These are phyloP conservation scores for Epichloe sibirici DNA, from an alignment of 2,329 filamentous ascomycete species.

Conservation along the genomic window DNA sequence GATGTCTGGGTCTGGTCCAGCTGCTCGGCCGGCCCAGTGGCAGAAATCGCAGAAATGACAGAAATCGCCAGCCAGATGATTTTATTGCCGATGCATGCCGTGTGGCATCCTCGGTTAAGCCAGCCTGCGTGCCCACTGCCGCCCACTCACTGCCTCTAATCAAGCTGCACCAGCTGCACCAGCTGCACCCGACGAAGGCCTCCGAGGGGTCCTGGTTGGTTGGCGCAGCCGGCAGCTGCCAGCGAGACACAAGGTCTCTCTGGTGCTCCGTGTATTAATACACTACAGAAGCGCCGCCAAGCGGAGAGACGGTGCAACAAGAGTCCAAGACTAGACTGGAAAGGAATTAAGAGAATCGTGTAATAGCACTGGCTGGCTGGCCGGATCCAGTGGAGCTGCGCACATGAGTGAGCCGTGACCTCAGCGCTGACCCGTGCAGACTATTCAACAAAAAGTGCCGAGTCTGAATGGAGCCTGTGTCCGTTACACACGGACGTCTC, in stretches of 20 bases:
- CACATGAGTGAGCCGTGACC: neutral
- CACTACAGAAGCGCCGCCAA: neutral
- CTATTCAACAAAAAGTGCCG: neutral
- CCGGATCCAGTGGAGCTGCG: neutral
- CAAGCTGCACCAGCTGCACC: neutral
- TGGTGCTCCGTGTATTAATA: too few species aligned
- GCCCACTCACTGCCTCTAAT: neutral
- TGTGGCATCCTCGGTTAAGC: conserved; percentile 4
- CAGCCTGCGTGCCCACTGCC: neutral
- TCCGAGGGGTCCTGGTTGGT: too few species aligned
- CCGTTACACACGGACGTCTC: neutral
- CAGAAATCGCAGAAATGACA: neutral
- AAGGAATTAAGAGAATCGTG: neutral
- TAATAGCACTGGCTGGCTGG: neutral
- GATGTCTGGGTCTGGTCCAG: neutral
- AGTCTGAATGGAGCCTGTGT: neutral
- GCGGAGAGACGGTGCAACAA: neutral
- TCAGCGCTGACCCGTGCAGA: too few species aligned
- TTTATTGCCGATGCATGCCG: conserved; percentile 9
- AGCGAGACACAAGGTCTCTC: too few species aligned
- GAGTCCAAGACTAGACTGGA: too few species aligned
- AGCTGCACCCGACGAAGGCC: too few species aligned
- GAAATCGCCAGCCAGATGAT: neutral
- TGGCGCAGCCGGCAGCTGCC: too few species aligned
- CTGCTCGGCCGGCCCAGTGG: neutral